Conservation (phyloP, 2,329 filamentous ascomycete genomes). For the Colletotrichum noveboracense region DNA sequence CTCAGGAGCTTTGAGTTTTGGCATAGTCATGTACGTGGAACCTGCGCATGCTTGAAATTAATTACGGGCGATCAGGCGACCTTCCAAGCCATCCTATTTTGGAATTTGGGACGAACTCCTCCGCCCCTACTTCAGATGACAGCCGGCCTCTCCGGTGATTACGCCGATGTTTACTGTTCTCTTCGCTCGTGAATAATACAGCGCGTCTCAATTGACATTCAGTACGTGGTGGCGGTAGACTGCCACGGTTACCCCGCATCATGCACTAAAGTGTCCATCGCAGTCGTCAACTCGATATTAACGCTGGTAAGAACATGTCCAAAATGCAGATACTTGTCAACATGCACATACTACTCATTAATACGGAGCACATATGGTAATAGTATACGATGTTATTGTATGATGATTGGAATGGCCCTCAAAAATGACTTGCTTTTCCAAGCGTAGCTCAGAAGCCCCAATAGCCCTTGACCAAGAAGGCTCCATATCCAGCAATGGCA, state of each 20-base stretch:
- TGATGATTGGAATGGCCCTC: not conserved
- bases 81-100: not conserved
- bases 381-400: not conserved
- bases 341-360: not conserved
- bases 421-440: not conserved
- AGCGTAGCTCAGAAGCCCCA: not conserved
- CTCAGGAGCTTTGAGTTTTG: not conserved
- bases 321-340: not conserved
- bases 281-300: not conserved
- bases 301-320: not conserved
- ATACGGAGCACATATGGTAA: not conserved
- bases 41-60: not conserved
- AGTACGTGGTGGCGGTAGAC: not conserved
- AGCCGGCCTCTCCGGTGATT: not conserved
- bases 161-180: not conserved
- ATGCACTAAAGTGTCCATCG: not conserved
- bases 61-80: not conserved
- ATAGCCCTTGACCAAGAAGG: conserved; percentile 4
- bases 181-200: not conserved
- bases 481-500: not conserved
- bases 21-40: not conserved
- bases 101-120: not conserved
- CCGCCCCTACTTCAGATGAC: not conserved
- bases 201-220: not conserved
- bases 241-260: not conserved